Conservation (phyloP, 2,329 filamentous ascomycete genomes). For the Colletotrichum filicis region DNA sequence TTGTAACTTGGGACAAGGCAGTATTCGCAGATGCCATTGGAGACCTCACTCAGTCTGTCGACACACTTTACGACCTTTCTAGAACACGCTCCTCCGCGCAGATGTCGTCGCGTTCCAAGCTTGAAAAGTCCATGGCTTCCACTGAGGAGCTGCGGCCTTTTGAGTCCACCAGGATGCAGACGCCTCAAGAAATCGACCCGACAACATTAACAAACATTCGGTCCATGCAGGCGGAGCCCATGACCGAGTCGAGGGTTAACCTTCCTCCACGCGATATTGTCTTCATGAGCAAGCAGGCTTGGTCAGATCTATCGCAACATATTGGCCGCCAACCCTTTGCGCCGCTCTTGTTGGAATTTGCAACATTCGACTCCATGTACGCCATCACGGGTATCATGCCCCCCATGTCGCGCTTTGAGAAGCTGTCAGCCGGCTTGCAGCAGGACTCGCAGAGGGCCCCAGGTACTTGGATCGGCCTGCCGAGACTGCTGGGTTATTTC, state of each 20-base stretch:
- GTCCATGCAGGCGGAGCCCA: constrained; percentile 50
- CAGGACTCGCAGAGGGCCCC: constrained; percentile 62
- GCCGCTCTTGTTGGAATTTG: constrained; percentile 78
- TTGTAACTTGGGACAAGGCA: constrained; percentile 75
- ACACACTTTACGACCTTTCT: constrained; percentile 82
- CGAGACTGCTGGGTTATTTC: constrained; percentile 75
- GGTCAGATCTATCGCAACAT: constrained; percentile 57
- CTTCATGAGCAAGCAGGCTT: constrained; percentile 62
- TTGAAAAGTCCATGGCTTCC: constrained; percentile 49
- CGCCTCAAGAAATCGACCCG: constrained; percentile 70
- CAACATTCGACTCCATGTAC: constrained; percentile 71
- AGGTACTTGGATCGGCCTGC: constrained; percentile 70
- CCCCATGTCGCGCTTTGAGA: constrained; percentile 73
- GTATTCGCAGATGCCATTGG: constrained; percentile 80
- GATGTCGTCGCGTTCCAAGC: constrained; percentile 45
- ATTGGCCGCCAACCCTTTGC: constrained; percentile 57
- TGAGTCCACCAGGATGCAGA: constrained; percentile 70
- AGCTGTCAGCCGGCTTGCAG: constrained; percentile 68
- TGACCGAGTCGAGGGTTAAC: constrained; percentile 39
- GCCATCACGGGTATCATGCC: constrained; percentile 71
- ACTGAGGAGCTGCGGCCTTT: constrained; percentile 62
- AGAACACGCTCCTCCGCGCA: constrained; percentile 66
- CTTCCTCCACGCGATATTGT: constrained; percentile 57
- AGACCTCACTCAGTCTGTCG: constrained; percentile 81
- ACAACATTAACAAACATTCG: constrained; percentile 60